Evolutionary conservation across 805 yeast genomes (phyloP), one percentile per base, ranked within the genome.

Genomic region (Cyberlindnera euphorbiae): DNA sequence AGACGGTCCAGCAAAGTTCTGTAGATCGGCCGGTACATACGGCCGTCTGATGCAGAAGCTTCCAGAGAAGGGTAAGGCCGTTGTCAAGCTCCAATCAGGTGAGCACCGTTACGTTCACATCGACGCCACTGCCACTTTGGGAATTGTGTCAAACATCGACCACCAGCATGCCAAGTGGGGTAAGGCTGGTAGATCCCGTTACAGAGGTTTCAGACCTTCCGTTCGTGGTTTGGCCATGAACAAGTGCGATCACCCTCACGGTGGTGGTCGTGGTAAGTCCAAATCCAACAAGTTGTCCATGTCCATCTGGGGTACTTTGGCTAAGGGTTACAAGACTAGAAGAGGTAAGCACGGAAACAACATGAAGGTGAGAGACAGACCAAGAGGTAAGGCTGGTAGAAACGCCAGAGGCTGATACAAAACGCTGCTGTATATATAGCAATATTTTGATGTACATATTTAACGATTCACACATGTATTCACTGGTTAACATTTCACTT

Each of bases 241-340:
- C 66, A 93, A 93, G 46, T 77, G 80, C 59, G 97, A 93, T 64
- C 98, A 93, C 69, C 98, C 98, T 47, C 89, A 87, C 56, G 98
- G 98, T 72, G 98, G 98, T 81, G 98, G 98, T 67, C 81, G 98
- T 74, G 98, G 98, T 77, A 93, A 93, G 64, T 84, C 95, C 43
- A 93, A 93, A 79, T 86, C 96, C 46, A 89, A 90, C 66, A 90
- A 87, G 68, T 73, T 83, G 41, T 85, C 97, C 14, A 86, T 83
- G 70, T 84, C 96, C 38, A 94, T 94, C 60, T 90, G 97, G 96
- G 98, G 98, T 55, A 81, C 80, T 42, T 63, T 83, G 55, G 82
- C 90, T 28, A 90, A 90, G 73, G 94, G 93, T 62, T 89, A 78
- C 69, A 89, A 87, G 76, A 93, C 97, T 12, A 81, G 98, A 67